Base-by-base conservation (phyloP, 139 green algal species). In the Chlamydomonas sp. region DNA sequence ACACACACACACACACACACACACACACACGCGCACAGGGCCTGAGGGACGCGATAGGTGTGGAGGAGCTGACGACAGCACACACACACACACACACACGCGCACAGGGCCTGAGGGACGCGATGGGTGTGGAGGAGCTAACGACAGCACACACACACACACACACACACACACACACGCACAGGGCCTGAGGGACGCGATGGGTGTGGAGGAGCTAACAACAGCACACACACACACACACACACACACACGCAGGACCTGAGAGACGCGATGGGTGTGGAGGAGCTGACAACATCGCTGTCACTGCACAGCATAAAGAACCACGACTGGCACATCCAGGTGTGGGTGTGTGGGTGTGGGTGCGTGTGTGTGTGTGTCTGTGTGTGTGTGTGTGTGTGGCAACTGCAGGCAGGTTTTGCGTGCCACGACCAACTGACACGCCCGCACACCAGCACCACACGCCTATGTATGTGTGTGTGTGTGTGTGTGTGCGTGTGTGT, bases 131-230 rank as follows among this genome's bases (percentile, higher is more conserved):
- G 60, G 70, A 83, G 35, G 89, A 94, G 75, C 81, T 95, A 35
- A 91, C 71, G 1, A 66, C 81, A 22, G 77, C 80, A 24, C 77
- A 94, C 66, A 67, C 74, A 80, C 58, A 76, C 74, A 58, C 73
- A 74, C 54, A 38, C 48, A 16, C 57, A 22, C 34, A 65, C 34
- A 36, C 35, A 54, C 35, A 5, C 43, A 54, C 43, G 16, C 24
- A 8, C 88, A 96, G 75, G 75, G 76, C 65, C 59, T 81, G 58
- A 59, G 72, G 59, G 84, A 91, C 4, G 88, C 89, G 8, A 91
- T 95, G 86, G 78, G 36, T 0, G 78, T 84, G 60, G 66, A 81
- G 33, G 88, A 93, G 73, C 83, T 93, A 29, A 90, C 75, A 1
- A 66, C 84, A n/a, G 6, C 5, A 57, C 62, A 69, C 22, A 13